phyloP scores from a whole-genome alignment of 116 monocot species.

The Zostera marina region DNA sequence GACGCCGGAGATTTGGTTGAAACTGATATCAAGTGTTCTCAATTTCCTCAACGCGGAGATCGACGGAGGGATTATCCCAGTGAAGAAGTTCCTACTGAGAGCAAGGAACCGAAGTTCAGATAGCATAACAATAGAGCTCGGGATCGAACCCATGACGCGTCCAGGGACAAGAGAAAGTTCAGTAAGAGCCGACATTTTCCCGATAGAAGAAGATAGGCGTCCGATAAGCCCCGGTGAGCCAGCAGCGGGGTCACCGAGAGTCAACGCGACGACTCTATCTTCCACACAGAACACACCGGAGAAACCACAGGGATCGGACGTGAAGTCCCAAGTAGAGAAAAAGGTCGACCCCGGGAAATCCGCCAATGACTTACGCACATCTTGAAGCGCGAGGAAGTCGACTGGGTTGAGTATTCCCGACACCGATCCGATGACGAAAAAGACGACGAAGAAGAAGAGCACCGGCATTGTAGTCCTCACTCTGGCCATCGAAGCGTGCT shows the following conservation, averaged over 20 bases:
- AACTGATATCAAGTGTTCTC: constrained; percentile 33
- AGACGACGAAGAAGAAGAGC: background rate
- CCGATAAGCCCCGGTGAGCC: constrained; percentile 46
- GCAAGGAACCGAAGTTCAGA: constrained; percentile 55
- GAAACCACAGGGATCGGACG: constrained; percentile 58
- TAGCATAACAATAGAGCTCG: constrained; percentile 14
- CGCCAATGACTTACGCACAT: constrained; percentile 23
- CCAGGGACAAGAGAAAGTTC: constrained; percentile 63
- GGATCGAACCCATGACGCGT: constrained; percentile 38
- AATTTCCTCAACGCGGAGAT: constrained; percentile 5
- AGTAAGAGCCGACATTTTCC: constrained; percentile 31
- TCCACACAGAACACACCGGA: constrained; percentile 40
- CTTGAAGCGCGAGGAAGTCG: constrained; percentile 57
- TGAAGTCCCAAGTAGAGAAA: constrained; percentile 66
- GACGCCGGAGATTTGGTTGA: constrained; percentile 31
- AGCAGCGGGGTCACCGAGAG: constrained; percentile 59
- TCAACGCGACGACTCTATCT: constrained; percentile 38
- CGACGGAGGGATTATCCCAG: constrained; percentile 4
- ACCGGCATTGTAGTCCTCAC: background rate
- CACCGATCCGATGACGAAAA: background rate
- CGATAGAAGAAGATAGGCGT: constrained; percentile 30
- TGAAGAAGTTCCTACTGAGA: constrained; percentile 12
- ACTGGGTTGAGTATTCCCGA: constrained; percentile 22
- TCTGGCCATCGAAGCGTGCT: constrained; percentile 1
- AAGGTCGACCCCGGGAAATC: constrained; percentile 48